Conservation (phyloP, 2,329 filamentous ascomycete species). For the Aspergillus fructus region DNA sequence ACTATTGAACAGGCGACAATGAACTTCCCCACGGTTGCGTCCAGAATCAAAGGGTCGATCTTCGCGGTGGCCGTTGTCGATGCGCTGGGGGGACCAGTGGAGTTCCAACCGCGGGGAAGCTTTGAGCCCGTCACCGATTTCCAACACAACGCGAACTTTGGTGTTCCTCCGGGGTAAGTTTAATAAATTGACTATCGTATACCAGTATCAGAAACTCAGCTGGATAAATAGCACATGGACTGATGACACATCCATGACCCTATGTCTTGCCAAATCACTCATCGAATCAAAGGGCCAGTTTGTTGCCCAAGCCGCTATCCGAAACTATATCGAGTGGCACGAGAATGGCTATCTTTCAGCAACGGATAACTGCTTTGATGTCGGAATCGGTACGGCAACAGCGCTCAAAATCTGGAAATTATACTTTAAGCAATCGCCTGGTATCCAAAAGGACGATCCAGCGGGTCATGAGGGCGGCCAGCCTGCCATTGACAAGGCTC, state of each 20-base stretch:
- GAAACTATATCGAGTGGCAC: constrained; percentile 41
- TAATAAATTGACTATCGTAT: background rate
- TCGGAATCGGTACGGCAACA: constrained; percentile 34
- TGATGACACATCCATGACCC: constrained; percentile 46
- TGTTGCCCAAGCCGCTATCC: constrained; percentile 30
- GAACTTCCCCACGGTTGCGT: background rate
- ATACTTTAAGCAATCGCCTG: background rate
- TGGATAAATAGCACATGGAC: constrained; percentile 34
- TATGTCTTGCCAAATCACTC: constrained; percentile 43
- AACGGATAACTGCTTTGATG: constrained; percentile 38
- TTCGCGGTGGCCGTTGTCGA: constrained; percentile 44
- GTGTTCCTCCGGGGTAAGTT: background rate
- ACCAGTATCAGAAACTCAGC: background rate
- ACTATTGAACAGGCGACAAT: background rate
- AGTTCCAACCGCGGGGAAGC: constrained; percentile 36
- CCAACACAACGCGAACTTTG: background rate
- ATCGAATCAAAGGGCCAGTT: constrained; percentile 32
- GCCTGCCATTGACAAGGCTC: background rate
- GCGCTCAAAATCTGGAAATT: constrained; percentile 35
- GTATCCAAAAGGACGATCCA: background rate
- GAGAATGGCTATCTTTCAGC: constrained; percentile 38
- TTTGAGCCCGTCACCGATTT: constrained; percentile 35
- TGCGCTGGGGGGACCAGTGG: constrained; percentile 45
- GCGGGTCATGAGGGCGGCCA: background rate
- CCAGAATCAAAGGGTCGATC: constrained; percentile 29